Percentiles rank a stretch among this genome's conserved stretches.
phyloP scores from a whole-genome alignment of 495 filamentous ascomycete species.

The Neurospora discreta region DNA sequence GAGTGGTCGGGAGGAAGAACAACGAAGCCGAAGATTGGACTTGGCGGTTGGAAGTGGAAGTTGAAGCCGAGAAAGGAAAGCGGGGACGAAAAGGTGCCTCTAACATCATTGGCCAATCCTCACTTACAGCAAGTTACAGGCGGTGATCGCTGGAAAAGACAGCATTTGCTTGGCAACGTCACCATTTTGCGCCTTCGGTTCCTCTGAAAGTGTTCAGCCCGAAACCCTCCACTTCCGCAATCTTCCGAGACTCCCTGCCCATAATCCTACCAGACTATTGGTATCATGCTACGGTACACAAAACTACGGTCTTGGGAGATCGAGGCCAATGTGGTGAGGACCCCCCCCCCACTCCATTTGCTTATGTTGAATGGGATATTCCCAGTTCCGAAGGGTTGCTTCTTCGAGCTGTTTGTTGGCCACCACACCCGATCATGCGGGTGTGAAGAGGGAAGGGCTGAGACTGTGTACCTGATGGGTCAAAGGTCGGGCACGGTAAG shows the following conservation, averaged over 20 bases:
- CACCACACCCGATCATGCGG: neutral
- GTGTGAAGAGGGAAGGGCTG: neutral
- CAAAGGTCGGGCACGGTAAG: neutral
- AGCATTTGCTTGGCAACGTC: neutral
- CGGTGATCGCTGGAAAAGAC: neutral
- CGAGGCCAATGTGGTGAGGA: neutral
- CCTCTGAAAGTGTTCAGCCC: too few relatives aligned
- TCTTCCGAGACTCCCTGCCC: neutral
- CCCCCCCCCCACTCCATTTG: neutral
- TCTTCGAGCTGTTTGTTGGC: neutral
- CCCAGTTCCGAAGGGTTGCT: neutral
- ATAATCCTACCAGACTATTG: neutral
- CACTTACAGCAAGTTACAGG: neutral
- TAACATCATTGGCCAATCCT: neutral
- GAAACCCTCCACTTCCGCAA: too few relatives aligned
- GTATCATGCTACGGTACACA: neutral
- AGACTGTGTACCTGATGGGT: neutral
- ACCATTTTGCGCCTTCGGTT: neutral
- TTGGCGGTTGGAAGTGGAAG: neutral
- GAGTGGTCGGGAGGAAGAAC: neutral
- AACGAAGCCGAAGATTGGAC: neutral
- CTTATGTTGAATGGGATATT: neutral
- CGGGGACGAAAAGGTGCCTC: neutral
- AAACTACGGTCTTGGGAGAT: neutral
- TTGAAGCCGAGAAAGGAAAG: neutral